Conservation (phyloP, 441 rosid species). For the Mallotus japonicus region DNA sequence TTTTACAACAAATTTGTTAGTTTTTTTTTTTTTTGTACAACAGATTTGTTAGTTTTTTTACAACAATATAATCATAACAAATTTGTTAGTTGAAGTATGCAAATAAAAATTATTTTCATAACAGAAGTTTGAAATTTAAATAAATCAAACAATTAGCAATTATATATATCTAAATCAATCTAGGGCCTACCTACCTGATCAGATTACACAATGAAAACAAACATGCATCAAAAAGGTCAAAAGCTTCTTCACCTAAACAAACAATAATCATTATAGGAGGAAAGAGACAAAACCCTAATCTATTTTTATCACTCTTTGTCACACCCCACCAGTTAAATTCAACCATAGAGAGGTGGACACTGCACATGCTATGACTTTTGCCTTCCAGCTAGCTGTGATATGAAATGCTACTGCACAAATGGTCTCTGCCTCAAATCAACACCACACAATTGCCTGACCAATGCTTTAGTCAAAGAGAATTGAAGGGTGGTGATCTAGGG, state of each 20-base stretch:
- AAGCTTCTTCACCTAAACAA: slow-evolving; percentile 32
- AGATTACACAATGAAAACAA: slow-evolving; percentile 14
- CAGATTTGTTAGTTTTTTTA: no score
- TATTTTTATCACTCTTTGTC: slow-evolving; percentile 15
- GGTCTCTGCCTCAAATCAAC: slow-evolving; percentile 5
- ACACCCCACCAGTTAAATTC: slow-evolving; percentile 21
- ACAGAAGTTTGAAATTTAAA: slow-evolving; percentile 30
- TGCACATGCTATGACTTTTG: slow-evolving; percentile 23
- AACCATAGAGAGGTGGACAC: slow-evolving; percentile 24
- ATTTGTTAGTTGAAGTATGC: no score
- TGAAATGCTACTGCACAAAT: no score
- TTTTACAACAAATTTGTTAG: no score
- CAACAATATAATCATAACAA: no score
- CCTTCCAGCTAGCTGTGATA: slow-evolving; percentile 33
- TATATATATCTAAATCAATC: neutral
- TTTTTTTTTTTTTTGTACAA: no score
- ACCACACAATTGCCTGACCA: neutral
- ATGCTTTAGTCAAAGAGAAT: neutral
- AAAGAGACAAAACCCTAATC: slow-evolving; percentile 28
- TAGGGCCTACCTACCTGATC: slow-evolving; percentile 26
- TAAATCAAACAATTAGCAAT: slow-evolving; percentile 3
- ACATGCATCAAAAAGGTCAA: slow-evolving; percentile 13
- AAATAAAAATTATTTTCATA: neutral
- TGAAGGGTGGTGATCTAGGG: slow-evolving; percentile 12
- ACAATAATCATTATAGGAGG: slow-evolving; percentile 7